These are phyloP conservation scores for Staphylotrichum tortipilum DNA, from an alignment of 495 filamentous ascomycete genomes.

Conservation along the genomic window DNA sequence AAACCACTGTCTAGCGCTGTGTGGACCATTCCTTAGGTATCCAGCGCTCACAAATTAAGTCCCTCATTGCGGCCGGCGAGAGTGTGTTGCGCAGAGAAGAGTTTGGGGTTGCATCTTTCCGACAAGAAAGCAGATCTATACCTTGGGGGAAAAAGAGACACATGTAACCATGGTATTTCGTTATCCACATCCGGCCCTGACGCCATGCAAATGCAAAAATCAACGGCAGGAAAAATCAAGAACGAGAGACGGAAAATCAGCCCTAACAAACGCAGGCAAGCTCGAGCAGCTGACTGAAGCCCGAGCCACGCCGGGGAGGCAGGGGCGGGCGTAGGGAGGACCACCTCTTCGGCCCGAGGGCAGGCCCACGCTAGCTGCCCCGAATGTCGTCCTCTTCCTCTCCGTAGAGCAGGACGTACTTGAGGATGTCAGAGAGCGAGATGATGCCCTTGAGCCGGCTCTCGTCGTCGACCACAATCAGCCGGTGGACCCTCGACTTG, in stretches of 20 bases:
- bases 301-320: too few species aligned
- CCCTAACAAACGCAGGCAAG: too few species aligned
- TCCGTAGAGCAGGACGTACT: constrained; percentile 84
- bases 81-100: background rate
- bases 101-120: constrained; percentile 2
- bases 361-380: constrained; percentile 9
- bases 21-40: background rate
- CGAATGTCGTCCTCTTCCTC: constrained; percentile 52
- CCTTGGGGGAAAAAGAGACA: constrained; percentile 13
- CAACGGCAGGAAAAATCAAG: background rate
- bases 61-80: background rate
- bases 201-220: constrained; percentile 27
- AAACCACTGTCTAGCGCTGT: background rate
- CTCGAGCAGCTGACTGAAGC: too few species aligned
- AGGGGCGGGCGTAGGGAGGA: too few species aligned
- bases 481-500: constrained; percentile 82
- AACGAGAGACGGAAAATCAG: background rate
- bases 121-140: constrained; percentile 21
- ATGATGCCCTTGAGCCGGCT: constrained; percentile 80
- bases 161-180: constrained; percentile 28
- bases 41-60: background rate
- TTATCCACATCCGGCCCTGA: constrained; percentile 19
- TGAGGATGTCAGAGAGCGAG: constrained; percentile 91
- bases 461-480: constrained; percentile 86
- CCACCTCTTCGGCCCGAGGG: background rate